A percentile compares a stretch with the other conserved stretches of the same genome.
These are phyloP conservation scores for Wickerhamiella australiensis DNA, from an alignment of 805 yeast genomes.

Conservation along the genomic window DNA sequence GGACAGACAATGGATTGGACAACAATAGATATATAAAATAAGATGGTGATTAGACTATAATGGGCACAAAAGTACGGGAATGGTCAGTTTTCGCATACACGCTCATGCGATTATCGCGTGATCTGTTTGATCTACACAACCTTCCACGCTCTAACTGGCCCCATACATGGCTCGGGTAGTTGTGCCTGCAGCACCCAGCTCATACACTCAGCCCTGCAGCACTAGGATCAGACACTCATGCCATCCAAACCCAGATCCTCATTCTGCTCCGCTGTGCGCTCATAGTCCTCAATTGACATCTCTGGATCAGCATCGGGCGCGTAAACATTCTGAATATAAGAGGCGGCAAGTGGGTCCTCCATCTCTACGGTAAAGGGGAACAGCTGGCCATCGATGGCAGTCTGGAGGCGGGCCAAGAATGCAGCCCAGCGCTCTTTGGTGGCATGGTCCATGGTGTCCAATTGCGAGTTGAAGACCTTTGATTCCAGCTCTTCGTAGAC, in stretches of 20 bases:
- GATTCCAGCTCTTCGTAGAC: conserved; percentile 79
- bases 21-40: no score
- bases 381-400: conserved; percentile 69
- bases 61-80: no score
- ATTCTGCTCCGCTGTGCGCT: conserved; percentile 78
- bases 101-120: no score
- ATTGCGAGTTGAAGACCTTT: conserved; percentile 72
- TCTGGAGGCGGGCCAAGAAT: conserved; percentile 61
- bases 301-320: conserved; percentile 98
- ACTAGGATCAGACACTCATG: conserved; percentile 25
- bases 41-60: no score
- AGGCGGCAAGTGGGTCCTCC: conserved; percentile 92
- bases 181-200: no score
- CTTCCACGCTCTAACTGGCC: no score
- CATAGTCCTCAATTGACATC: conserved; percentile 81
- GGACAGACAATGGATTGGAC: no score
- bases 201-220: no score
- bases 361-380: conserved; percentile 66
- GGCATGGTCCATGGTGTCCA: conserved; percentile 79
- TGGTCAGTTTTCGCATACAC: no score
- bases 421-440: conserved; percentile 71
- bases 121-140: no score
- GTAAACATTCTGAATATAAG: conserved; percentile 93
- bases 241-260: conserved; percentile 73
- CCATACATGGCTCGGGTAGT: no score